phyloP scores from a whole-genome alignment of 108 stramenopile species.

The Fistulifera pelliculosa region DNA sequence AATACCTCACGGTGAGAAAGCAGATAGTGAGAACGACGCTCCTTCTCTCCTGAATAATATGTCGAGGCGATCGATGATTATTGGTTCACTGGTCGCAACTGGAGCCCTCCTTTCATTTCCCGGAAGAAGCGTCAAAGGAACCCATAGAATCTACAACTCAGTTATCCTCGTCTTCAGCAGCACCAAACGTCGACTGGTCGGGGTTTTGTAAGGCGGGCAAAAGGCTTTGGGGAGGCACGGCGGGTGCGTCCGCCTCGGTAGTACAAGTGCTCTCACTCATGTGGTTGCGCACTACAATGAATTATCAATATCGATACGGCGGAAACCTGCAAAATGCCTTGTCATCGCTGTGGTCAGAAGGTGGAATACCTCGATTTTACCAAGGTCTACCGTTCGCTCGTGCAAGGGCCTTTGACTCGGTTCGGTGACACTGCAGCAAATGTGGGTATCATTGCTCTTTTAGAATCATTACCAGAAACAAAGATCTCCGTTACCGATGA shows the following conservation, averaged over 20 bases:
- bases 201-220: slow-evolving; percentile 53
- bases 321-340: slow-evolving; percentile 53
- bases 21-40: too few relatives aligned
- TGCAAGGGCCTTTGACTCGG: slow-evolving; percentile 85
- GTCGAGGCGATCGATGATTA: too few relatives aligned
- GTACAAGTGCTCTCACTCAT: slow-evolving; percentile 88
- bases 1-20: too few relatives aligned
- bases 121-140: neutral
- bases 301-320: slow-evolving; percentile 80
- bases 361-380: slow-evolving; percentile 86
- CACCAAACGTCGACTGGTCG: slow-evolving; percentile 28
- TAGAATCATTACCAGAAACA: slow-evolving; percentile 59
- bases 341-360: slow-evolving; percentile 74
- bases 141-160: neutral
- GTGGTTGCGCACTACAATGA: slow-evolving; percentile 97
- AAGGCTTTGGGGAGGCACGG: slow-evolving; percentile 81
- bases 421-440: slow-evolving; percentile 98
- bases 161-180: neutral
- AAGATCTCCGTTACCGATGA: slow-evolving; percentile 53
- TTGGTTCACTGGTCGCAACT: neutral
- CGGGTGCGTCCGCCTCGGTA: slow-evolving; percentile 82
- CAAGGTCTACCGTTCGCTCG: slow-evolving; percentile 87
- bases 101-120: neutral
- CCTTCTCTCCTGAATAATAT: too few relatives aligned
- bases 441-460: slow-evolving; percentile 79